Evolutionary conservation across 768 basidiomycete genomes (phyloP), one percentile per base, ranked within the genome.

Genomic region (Russula abietina): DNA sequence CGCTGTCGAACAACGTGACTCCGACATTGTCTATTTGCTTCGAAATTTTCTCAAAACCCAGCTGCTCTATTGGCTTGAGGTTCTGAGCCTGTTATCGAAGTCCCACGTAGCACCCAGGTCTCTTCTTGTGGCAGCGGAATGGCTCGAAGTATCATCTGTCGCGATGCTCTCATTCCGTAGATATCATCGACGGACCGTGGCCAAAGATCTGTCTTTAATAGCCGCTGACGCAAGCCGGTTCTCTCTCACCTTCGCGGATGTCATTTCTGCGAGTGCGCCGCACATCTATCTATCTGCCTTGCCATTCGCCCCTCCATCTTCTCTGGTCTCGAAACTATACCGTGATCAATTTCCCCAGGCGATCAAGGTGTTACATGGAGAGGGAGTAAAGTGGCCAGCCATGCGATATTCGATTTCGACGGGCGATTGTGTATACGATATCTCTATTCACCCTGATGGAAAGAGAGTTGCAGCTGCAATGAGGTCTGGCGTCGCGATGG

Each of bases 1-100:
- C 32, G 14, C 60, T 17, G 56, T 48, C 36, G 41, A 26, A 26
- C 50, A 59, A 14, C 67, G 62, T 50, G 68, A 68, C 28, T 28
- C 59, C 0, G 63, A 64, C 11, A 55, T 73, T 4, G 61, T 66
- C 22, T 59, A 59, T 6, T 55, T 68, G 3, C 30, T 72, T 11
- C 66, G 60, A 6, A 41, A 56, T 4, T 72, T 76, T 57, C 60
- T 71, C 26, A 53, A 70, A 46, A 33, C 59, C 0, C 65, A 66
- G 16, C 66, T 78, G 4, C 67, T 78, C 6, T 76, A 70, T 57
- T 79, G 77, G 77, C 57, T 79, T 11, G 78, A 79, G 55, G 73
- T 71, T 7, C 66, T 79, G n/a, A 71, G 70, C 46, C 39, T 74
- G 28, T 14, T 61, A 11, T 57, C 62, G 17, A 51, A 65, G 16